Evolutionary conservation across 139 green algal species (phyloP), one percentile per base, ranked within the genome.

Genomic region (Eudorina sp.): DNA sequence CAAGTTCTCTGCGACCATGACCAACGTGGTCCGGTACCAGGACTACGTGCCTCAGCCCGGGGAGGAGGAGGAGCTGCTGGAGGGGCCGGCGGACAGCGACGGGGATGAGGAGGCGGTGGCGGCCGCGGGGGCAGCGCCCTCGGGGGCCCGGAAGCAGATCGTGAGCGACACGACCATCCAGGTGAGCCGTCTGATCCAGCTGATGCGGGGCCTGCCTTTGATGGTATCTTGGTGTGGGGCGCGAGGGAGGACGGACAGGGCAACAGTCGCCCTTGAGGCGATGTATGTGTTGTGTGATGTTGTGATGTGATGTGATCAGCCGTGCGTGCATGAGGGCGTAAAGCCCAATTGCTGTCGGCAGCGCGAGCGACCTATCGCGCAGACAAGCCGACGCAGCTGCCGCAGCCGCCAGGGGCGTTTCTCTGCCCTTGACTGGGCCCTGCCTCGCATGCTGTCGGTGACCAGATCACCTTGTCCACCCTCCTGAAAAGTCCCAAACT

Each of bases 1-100:
- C 83, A 94, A 92, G 40, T 98, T 98, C 88, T 79, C 70, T 27
- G 89, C 88, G 23, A 70, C 60, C 36, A 97, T 97, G 95, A 96
- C 92, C 4, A 97, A 97, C 75, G 85, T 93, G 38, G 95, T 97
- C 60, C 89, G 87, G 14, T 97, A 89, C 4, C 62, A 79, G 29
- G 81, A 53, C 29, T 51, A 87, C 29, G 66, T 72, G 66, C 40
- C 45, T 2, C 16, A 13, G 68, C 7, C 27, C n/a, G n/a, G n/a
- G n/a, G n/a, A n/a, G n/a, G n/a, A 78, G 40, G 34, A 40, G 66
- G 21, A 81, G 73, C 14, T 27, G 45, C 29, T 45, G 73, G 18
- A 86, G 46, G 34, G 38, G 72, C n/a, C 13, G 3, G 53, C 21
- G n/a, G 60, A 84, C 40, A 48, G 48, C 14, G 43, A 88, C 36